phyloP scores from a whole-genome alignment of 2,329 filamentous ascomycete genomes.

The Aspergillus pseudoviridinutans region DNA sequence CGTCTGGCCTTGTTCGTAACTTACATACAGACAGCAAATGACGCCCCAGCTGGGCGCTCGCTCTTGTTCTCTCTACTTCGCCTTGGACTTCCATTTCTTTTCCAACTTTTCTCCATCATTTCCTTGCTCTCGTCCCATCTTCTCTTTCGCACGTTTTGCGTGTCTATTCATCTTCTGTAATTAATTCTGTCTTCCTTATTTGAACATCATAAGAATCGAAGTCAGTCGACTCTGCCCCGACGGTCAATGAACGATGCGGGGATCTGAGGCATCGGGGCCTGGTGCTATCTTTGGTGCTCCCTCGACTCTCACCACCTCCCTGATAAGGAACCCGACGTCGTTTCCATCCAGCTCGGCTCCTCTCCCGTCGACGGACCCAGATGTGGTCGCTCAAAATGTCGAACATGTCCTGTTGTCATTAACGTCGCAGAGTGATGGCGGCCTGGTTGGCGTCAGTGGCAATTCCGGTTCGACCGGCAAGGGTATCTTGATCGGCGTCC shows the following conservation, averaged over 20 bases:
- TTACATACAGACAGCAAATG: neutral
- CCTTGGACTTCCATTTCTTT: neutral
- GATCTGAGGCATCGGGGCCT: slow-evolving; percentile 36
- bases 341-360: slow-evolving; percentile 20
- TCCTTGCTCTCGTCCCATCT: neutral
- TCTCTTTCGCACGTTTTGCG: neutral
- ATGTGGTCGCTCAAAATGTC: slow-evolving; percentile 29
- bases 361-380: slow-evolving; percentile 10
- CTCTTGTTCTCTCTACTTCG: slow-evolving; percentile 8
- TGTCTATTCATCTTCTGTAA: neutral
- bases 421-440: slow-evolving; percentile 21
- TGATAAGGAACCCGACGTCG: slow-evolving; percentile 27
- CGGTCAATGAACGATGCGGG: slow-evolving; percentile 37
- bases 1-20: neutral
- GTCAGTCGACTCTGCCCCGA: neutral
- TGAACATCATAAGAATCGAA: neutral
- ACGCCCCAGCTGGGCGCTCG: neutral
- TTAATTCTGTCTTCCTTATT: slow-evolving; percentile 1
- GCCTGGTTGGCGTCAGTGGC: slow-evolving; percentile 31
- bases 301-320: slow-evolving; percentile 30
- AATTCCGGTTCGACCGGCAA: slow-evolving; percentile 57
- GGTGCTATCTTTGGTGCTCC: slow-evolving; percentile 32
- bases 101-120: neutral
- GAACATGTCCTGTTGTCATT: slow-evolving; percentile 34
- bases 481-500: slow-evolving; percentile 89